A percentile compares a stretch with the other conserved stretches of the same genome.
Evolutionary conservation across 75 land plant species (phyloP).

Genomic region (Larix kaempferi): DNA sequence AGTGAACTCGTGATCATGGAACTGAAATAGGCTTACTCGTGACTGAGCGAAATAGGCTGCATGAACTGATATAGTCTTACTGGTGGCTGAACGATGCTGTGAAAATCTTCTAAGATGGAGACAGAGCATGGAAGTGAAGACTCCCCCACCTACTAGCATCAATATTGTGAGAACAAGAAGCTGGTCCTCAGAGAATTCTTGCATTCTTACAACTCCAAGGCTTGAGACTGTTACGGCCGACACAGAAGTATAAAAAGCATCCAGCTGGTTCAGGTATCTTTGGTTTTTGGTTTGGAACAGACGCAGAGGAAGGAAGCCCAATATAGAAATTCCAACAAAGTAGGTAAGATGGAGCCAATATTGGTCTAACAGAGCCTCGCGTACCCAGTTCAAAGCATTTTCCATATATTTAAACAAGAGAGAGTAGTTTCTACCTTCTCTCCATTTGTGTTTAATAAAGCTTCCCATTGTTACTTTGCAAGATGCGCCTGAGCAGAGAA

Average conservation of each 20-base stretch:
- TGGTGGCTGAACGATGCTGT: too few species aligned
- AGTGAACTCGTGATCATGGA: too few species aligned
- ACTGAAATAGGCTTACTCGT: neutral
- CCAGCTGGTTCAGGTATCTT: constrained; percentile 12
- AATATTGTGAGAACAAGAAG: constrained; percentile 19
- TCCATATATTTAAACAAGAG: neutral
- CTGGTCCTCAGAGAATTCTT: constrained; percentile 25
- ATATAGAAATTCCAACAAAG: constrained; percentile 3
- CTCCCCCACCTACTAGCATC: constrained; percentile 69
- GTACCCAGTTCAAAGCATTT: neutral
- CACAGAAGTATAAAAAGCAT: constrained; percentile 55
- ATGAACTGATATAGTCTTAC: too few species aligned
- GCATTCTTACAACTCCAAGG: constrained; percentile 57
- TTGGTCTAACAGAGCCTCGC: neutral
- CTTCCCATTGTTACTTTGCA: too few species aligned
- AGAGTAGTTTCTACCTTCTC: neutral
- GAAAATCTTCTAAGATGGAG: constrained; percentile 17
- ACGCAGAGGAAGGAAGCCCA: neutral
- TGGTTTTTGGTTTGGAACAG: neutral
- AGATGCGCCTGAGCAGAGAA: too few species aligned
- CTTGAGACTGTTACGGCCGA: constrained; percentile 73
- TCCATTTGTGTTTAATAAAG: neutral
- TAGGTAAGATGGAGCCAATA: constrained; percentile 16
- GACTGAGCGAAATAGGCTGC: neutral
- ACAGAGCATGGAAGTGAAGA: constrained; percentile 54